These are phyloP conservation scores for Beauveria rudraprayagi DNA, from an alignment of 2,329 filamentous ascomycete species.

Conservation along the genomic window DNA sequence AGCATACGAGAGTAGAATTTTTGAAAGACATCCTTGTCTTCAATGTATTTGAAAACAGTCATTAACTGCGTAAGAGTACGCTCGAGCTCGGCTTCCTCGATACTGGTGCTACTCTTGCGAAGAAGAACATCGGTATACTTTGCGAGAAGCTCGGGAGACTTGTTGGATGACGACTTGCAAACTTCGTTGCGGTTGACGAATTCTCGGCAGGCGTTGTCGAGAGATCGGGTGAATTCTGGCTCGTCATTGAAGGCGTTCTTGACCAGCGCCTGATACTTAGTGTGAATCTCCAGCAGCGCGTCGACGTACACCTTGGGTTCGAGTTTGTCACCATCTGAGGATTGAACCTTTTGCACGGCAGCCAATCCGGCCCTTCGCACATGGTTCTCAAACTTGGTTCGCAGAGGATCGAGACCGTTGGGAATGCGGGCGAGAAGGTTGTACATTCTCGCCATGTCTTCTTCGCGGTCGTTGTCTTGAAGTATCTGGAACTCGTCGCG, in stretches of 20 bases:
- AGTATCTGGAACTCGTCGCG: slow-evolving; percentile 93
- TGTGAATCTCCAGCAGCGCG: slow-evolving; percentile 87
- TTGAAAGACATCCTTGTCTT: slow-evolving; percentile 99
- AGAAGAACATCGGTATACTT: slow-evolving; percentile 92
- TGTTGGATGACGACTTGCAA: slow-evolving; percentile 87
- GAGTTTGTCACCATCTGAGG: slow-evolving; percentile 75
- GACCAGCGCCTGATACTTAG: slow-evolving; percentile 84
- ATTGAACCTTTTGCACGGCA: slow-evolving; percentile 84
- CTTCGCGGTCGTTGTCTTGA: slow-evolving; percentile 87
- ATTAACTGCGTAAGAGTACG: slow-evolving; percentile 85
- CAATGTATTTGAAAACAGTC: slow-evolving; percentile 99
- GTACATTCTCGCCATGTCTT: slow-evolving; percentile 96
- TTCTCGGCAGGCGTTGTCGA: slow-evolving; percentile 95
- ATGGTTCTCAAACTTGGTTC: slow-evolving; percentile 82
- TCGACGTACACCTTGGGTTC: slow-evolving; percentile 97
- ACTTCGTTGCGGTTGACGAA: slow-evolving; percentile 98
- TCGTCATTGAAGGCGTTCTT: slow-evolving; percentile 91
- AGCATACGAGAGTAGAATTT: slow-evolving; percentile 98
- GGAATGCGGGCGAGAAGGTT: slow-evolving; percentile 80
- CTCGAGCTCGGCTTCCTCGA: slow-evolving; percentile 90
- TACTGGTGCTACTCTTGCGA: slow-evolving; percentile 86
- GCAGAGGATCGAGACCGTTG: slow-evolving; percentile 82
- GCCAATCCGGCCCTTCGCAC: slow-evolving; percentile 82
- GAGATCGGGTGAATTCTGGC: slow-evolving; percentile 88
- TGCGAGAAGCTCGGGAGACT: slow-evolving; percentile 87